Base-by-base conservation (phyloP, 2,329 filamentous ascomycete genomes). In the Penicillium fuscoglaucum region DNA sequence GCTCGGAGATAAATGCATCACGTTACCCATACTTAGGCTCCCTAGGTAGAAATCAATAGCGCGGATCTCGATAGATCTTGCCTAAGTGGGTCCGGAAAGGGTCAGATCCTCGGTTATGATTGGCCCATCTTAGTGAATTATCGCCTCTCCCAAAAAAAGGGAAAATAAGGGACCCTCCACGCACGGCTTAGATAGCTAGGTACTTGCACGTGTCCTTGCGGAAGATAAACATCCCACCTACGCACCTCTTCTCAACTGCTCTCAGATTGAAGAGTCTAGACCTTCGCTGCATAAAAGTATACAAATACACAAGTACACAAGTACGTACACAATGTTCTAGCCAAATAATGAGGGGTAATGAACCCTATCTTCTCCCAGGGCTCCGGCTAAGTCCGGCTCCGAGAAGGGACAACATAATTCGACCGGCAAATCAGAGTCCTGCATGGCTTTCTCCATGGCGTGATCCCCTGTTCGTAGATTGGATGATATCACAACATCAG, bases 31-130 rank as follows among this genome's bases (percentile, higher is more conserved):
- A 29, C 28, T 2, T 21, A 21, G 19, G 19, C 19, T 21, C 19
- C 19, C 19, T 21, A 21, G 28, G 6, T 31, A 7, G 19, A 50
- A 43, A 41, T 51, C 46, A 26, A 21, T 46, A 46, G 49, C 26
- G 26, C 35, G 24, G 37, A 58, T 58, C 55, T 43, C 8, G 13
- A 21, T 33, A 57, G 55, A 54, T 57, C 50, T 40, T n/a, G 17
- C 48, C n/a, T 19, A 40, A 21, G 35, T 46, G 40, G 41, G n/a
- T 4, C 35, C 35, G n/a, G 26, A 53, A 57, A 33, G 10, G 4
- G 10, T 5, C 29, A 44, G 35, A 48, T 54, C 35, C 3, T 13
- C 9, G 0, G 2, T 33, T 41, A 54, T 58, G 28, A 54, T 58
- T 58, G 50, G 55, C 17, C 3, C 9, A 54, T 53, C 40, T 15